Base-by-base conservation (phyloP, 2,329 filamentous ascomycete genomes). In the Drechslerella coelobrocha region DNA sequence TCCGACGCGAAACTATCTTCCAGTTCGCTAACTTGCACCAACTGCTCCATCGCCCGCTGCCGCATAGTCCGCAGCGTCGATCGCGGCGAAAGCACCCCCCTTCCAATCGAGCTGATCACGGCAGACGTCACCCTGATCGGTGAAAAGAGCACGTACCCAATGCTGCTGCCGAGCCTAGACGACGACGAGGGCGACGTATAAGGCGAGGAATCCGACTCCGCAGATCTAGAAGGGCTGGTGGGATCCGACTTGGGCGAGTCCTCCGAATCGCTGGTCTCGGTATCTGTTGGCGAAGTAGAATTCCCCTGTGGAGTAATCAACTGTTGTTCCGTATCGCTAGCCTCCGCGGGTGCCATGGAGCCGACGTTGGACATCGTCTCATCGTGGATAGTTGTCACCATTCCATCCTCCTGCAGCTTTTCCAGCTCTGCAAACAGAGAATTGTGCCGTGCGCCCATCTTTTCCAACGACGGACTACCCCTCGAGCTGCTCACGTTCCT, bases 261-360 rank as follows among this genome's bases (percentile, higher is more conserved):
- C 43, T 72, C 68, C 29, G 66, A 71, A 41, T 66, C 68, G 55
- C 60, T 71, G 17, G 68, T 72, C 60, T 72, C 68, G 34, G 68
- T 72, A 52, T 72, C 68, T 21, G 68, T 72, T 19, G 68, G 61
- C 24, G 68, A 72, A 26, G 68, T 65, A 24, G 61, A 47, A 23
- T 51, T 17, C 50, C 53, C 17, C 26, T 50, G 19, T 37, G 48
- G 50, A 37, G 60, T 50, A 45, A 53, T 29, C 21, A 57, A 47
- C 51, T 62, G 48, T 62, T 45, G 60, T 50, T 63, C 66, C 19
- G 59, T 59, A 24, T 71, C 66, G 62, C 66, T 71, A 45, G 59
- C 54, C 54, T 71, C 60, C 34, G 59, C 66, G 21, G 52, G 66
- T 39, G 43, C 53, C 39, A 54, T 51, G 19, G 59, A 62, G 37